These are phyloP conservation scores for Hygrophorus pudorinus DNA, from an alignment of 768 basidiomycete species.

Conservation along the genomic window DNA sequence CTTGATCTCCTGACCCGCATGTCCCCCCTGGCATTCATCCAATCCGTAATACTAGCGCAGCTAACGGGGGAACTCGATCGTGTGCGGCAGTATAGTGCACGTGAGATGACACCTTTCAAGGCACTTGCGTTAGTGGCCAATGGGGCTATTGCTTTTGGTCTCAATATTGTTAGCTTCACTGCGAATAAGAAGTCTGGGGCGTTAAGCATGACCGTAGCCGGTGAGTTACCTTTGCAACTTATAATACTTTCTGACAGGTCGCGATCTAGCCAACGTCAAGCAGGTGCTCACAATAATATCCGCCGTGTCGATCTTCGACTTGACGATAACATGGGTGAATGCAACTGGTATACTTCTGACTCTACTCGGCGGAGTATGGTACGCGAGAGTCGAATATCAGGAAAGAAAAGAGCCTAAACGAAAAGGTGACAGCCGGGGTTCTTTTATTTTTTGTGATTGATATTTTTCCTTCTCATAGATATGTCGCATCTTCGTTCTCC, in stretches of 20 bases:
- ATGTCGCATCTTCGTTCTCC: too few species aligned
- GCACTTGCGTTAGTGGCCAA: conserved; percentile 58
- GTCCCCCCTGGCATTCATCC: conserved; percentile 84
- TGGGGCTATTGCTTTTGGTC: conserved; percentile 79
- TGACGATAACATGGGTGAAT: conserved; percentile 74
- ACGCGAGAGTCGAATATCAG: conserved; percentile 54
- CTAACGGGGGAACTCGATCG: conserved; percentile 69
- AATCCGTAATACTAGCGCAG: conserved; percentile 73
- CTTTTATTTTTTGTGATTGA: not conserved
- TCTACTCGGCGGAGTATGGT: conserved; percentile 77
- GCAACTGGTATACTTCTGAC: conserved; percentile 78
- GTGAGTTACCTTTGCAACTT: conserved; percentile 28
- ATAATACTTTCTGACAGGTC: conserved; percentile 1
- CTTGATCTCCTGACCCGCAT: conserved; percentile 57
- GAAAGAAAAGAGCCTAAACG: conserved; percentile 18
- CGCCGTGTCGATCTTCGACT: conserved; percentile 75
- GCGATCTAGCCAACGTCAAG: conserved; percentile 68
- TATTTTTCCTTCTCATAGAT: too few species aligned
- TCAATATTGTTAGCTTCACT: conserved; percentile 92
- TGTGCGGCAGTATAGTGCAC: conserved; percentile 31
- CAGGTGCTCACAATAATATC: conserved; percentile 85
- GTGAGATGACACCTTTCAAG: conserved; percentile 28
- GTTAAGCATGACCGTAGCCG: conserved; percentile 85
- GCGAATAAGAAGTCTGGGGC: conserved; percentile 92
- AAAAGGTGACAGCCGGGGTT: not conserved